Base-by-base conservation (phyloP, 495 filamentous ascomycete genomes). In the Mytilinidion resinicola region DNA sequence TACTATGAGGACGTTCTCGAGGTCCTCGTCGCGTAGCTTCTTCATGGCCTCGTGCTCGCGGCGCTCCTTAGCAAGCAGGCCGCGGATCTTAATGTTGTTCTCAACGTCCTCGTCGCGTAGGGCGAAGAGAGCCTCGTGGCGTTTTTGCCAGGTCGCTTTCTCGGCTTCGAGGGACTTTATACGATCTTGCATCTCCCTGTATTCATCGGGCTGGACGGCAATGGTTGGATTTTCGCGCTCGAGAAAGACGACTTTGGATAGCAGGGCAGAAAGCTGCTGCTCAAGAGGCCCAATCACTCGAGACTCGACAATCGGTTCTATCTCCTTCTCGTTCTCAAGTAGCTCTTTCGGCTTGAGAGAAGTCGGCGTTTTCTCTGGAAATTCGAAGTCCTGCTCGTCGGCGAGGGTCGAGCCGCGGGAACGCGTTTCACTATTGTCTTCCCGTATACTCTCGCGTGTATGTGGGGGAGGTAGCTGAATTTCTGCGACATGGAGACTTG, bases 81-180 rank as follows among this genome's bases (percentile, higher is more conserved):
- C 60, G 4, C 69, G 65, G 39, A 70, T 60, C 51, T 65, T 65
- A 55, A 69, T 68, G 51, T 67, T 63, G 56, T 70, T 72, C 33
- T 62, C 55, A 4, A 72, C 65, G 47, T 72, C 69, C 53, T 72
- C 69, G 46, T 72, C 69, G 20, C 69, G 60, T 9, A 72, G 65
- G 6, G 67, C 63, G 38, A 51, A 72, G 21, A 72, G 53, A n/a
- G 69, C 63, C 64, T 72, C 67, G 19, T 69, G 63, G 0, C 67
- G 65, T 20, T 62, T 64, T 7, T 49, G 34, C 61, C 66, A 68
- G 1, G 63, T 49, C 5, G 60, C 56, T 49, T 70, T 70, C 52
- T 70, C 61, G 9, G 34, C 55, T 50, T 62, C 56, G 10, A 66
- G 56, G 15, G 57, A 33, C n/a, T 55, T 39, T 17, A 72, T 19